Evolutionary conservation across 1,139 yeast genomes (phyloP), one percentile per base, ranked within the genome.

Genomic region (Suhomyces anneliseae): DNA sequence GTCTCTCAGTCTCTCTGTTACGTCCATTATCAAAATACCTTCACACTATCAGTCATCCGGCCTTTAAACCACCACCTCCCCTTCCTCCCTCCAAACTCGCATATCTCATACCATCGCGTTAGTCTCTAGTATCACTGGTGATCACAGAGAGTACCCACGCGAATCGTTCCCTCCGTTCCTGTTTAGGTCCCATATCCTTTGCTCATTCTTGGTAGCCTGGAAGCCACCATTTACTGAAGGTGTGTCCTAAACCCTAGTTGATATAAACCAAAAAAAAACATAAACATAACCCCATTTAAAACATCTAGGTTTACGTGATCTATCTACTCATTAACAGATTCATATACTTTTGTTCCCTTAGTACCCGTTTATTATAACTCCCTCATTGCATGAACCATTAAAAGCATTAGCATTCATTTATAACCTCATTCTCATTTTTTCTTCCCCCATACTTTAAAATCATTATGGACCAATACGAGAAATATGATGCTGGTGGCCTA

Each of bases 401-500:
- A 10, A 8, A 29, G 14, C 36, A 34, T 34, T 34, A 34, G 19
- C 19, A 34, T 14, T 32, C n/a, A 4, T 6, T 6, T 4, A 11
- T n/a, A 10, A 10, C 34, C 12, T 32, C 12, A 11, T 4, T 3
- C 34, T 11, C 32, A 9, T 29, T 38, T 38, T 12, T 34, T 34
- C 12, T 34, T 34, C 15, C 12, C 36, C 12, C 11, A 14, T 29
- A n/a, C 11, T 9, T 27, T 15, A 11, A 38, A 24, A 32, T 12
- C 39, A 44, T 42, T 46, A 74, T 75, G 79, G 78, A 74, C 39
- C 73, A 67, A 50, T 81, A 79, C 64, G 72, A 74, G 45, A 60
- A 60, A 34, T 86, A 85, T 64, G 81, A 82, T 55, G 74, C 78
- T 46, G 95, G 95, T 31, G 78, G 76, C 12, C 72, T 85, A 43